These are phyloP conservation scores for Sutorius australiensis DNA, from an alignment of 768 basidiomycete genomes.

Conservation along the genomic window DNA sequence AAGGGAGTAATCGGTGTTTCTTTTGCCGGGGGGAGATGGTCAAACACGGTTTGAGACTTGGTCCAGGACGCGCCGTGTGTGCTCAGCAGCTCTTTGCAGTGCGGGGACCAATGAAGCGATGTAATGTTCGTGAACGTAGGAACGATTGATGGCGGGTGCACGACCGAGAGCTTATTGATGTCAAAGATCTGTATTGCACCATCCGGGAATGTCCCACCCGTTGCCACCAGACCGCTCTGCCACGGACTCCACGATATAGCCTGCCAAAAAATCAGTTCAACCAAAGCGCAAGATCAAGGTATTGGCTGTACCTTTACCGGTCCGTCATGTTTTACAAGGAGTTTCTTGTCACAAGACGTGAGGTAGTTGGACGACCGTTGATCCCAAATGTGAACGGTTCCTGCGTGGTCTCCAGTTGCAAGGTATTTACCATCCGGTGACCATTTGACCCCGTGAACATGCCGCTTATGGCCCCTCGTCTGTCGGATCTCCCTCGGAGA, in stretches of 20 bases:
- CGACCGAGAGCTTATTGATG: conserved; percentile 37
- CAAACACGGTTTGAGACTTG: conserved; percentile 17
- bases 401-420: conserved; percentile 40
- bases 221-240: conserved; percentile 63
- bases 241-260: conserved; percentile 75
- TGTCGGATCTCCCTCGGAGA: conserved; percentile 24
- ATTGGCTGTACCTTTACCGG: conserved; percentile 38
- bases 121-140: conserved; percentile 49
- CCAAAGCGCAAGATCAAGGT: not conserved
- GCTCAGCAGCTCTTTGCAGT: conserved; percentile 81
- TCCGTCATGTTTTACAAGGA: conserved; percentile 41
- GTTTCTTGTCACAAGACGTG: conserved; percentile 30
- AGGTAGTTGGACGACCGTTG: conserved; percentile 33
- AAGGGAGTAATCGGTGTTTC: conserved; percentile 24
- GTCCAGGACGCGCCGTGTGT: conserved; percentile 54
- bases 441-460: conserved; percentile 41
- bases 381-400: conserved; percentile 45
- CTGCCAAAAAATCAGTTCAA: conserved; percentile 30
- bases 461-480: conserved; percentile 31
- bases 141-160: conserved; percentile 46
- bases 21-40: conserved; percentile 18
- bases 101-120: conserved; percentile 65
- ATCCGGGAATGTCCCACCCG: conserved; percentile 63
- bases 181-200: conserved; percentile 55
- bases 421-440: conserved; percentile 38